Evolutionary conservation across 257 asterid genomes (phyloP).

Genomic region (Hygrophila difformis): DNA sequence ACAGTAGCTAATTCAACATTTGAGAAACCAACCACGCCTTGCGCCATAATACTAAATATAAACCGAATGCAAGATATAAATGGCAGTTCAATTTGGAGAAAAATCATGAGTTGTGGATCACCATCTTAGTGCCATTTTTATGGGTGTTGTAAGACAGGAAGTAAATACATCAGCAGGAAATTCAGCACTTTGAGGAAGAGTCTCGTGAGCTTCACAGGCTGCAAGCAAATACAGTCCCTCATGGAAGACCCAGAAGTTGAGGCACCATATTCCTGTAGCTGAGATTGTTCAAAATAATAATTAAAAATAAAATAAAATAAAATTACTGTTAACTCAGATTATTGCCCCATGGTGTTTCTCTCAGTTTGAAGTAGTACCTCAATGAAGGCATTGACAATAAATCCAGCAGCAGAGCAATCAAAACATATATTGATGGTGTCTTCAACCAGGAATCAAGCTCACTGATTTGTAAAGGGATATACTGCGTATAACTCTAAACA

Average conservation of each 20-base stretch:
- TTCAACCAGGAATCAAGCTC: slow-evolving; percentile 96
- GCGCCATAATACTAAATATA: no score
- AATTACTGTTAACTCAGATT: not conserved
- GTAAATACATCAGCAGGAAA: slow-evolving; percentile 98
- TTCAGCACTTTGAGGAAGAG: slow-evolving; percentile 96
- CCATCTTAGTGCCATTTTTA: slow-evolving; percentile 98
- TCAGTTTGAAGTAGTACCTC: slow-evolving; percentile 38
- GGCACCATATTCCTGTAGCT: slow-evolving; percentile 74
- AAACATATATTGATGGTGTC: slow-evolving; percentile 95
- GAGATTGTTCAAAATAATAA: slow-evolving; percentile 21
- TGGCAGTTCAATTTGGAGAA: no score
- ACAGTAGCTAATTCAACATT: no score
- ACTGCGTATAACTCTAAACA: slow-evolving; percentile 85
- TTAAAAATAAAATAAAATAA: no score
- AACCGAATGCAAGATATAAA: no score
- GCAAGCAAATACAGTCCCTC: slow-evolving; percentile 81
- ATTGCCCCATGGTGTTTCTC: not conserved
- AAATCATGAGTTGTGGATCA: slow-evolving; percentile 15
- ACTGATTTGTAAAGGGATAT: slow-evolving; percentile 80
- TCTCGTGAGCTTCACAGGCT: slow-evolving; percentile 87
- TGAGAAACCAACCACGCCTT: no score
- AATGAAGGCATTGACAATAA: slow-evolving; percentile 76
- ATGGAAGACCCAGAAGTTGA: slow-evolving; percentile 45
- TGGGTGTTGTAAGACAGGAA: slow-evolving; percentile 93
- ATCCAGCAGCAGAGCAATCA: slow-evolving; percentile 99